A percentile compares a stretch with the other conserved stretches of the same genome.
These are phyloP conservation scores for Kuraishia ogatae DNA, from an alignment of 805 yeast species.

Conservation along the genomic window DNA sequence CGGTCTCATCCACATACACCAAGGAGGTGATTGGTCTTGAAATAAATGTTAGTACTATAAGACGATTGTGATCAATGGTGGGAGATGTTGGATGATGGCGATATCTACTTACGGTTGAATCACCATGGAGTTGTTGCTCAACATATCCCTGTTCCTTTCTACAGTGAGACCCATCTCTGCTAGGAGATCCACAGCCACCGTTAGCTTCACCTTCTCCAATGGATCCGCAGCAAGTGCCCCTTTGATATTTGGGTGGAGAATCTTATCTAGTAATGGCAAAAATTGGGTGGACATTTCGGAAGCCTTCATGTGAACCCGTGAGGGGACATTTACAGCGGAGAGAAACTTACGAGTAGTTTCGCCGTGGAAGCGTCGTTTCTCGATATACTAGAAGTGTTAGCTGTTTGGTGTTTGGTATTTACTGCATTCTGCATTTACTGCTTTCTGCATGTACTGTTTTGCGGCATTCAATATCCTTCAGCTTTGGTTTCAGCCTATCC, in stretches of 20 bases:
- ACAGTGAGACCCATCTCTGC: constrained; percentile 31
- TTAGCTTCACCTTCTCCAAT: constrained; percentile 23
- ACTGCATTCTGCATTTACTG: too few species aligned
- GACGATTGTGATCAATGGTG: too few species aligned
- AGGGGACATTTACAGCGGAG: constrained; percentile 20
- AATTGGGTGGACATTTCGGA: constrained; percentile 17
- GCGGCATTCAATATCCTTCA: too few species aligned
- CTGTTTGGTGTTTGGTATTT: too few species aligned
- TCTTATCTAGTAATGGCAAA: constrained; percentile 25
- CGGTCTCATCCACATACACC: constrained; percentile 15
- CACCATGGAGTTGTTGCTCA: not conserved
- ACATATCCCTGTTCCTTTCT: not conserved
- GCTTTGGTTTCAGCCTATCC: too few species aligned
- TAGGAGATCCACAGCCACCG: constrained; percentile 27
- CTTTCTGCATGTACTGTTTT: too few species aligned
- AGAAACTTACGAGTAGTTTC: constrained; percentile 24
- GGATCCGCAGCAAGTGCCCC: constrained; percentile 17
- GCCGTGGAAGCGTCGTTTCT: constrained; percentile 23
- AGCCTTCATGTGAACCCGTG: constrained; percentile 19
- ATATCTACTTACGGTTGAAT: not conserved
- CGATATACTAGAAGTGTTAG: constrained; percentile 27
- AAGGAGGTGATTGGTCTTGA: constrained; percentile 11
- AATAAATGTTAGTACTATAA: not conserved
- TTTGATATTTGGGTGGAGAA: constrained; percentile 19
- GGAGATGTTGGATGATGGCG: too few species aligned